Percentiles rank a stretch among this genome's conserved stretches.
These are phyloP conservation scores for Suillus subluteus DNA, from an alignment of 768 basidiomycete genomes.

Conservation along the genomic window DNA sequence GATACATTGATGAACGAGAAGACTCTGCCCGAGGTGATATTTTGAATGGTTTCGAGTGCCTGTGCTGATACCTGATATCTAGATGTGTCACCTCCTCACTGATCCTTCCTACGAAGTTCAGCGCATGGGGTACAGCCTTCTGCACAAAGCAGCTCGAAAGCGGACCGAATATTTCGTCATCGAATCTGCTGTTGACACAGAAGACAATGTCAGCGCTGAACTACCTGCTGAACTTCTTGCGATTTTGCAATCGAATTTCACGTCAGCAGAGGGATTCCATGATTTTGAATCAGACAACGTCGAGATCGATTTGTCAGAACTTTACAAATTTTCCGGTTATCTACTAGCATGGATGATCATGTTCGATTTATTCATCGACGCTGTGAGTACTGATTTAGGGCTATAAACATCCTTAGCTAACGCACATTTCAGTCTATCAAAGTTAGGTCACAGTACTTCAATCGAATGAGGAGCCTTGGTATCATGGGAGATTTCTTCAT, in stretches of 20 bases:
- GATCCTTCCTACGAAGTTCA: slow-evolving; percentile 71
- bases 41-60: neutral
- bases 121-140: slow-evolving; percentile 74
- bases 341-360: slow-evolving; percentile 91
- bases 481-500: slow-evolving; percentile 70
- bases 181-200: slow-evolving; percentile 81
- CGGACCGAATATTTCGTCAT: slow-evolving; percentile 85
- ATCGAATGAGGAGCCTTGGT: slow-evolving; percentile 74
- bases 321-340: slow-evolving; percentile 58
- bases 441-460: slow-evolving; percentile 83
- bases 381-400: slow-evolving; percentile 53
- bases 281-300: slow-evolving; percentile 45
- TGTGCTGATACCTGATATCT: slow-evolving; percentile 9
- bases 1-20: slow-evolving; percentile 61
- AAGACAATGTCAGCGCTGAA: slow-evolving; percentile 52
- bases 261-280: slow-evolving; percentile 39
- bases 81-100: slow-evolving; percentile 83
- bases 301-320: slow-evolving; percentile 11
- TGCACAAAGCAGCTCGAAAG: slow-evolving; percentile 69
- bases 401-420: slow-evolving; percentile 6
- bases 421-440: slow-evolving; percentile 69
- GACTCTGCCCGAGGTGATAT: slow-evolving; percentile 63
- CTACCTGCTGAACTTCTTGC: slow-evolving; percentile 71
- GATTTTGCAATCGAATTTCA: slow-evolving; percentile 56
- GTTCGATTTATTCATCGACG: slow-evolving; percentile 82